These are phyloP conservation scores for Tremellales sp. DNA, from an alignment of 1,284 basidiomycete species.

Conservation along the genomic window DNA sequence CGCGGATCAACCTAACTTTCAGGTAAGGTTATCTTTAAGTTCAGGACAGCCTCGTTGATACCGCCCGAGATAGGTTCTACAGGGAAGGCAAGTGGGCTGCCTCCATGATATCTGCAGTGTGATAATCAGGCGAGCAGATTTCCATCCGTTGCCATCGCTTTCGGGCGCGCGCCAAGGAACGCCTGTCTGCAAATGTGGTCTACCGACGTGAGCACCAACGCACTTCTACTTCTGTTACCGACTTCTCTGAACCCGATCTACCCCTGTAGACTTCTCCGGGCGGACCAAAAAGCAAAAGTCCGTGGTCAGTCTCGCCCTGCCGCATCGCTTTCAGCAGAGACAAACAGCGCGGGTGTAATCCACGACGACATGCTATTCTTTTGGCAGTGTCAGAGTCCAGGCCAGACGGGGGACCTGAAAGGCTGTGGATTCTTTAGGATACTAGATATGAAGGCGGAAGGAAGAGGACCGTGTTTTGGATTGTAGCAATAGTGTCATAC, in stretches of 20 bases:
- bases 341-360: conserved; percentile 6
- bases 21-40: conserved; percentile 44
- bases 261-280: conserved; percentile 39
- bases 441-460: conserved; percentile 71
- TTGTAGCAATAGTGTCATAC: too few species aligned
- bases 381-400: conserved; percentile 81
- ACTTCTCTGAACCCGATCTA: not conserved
- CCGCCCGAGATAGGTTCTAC: conserved; percentile 25
- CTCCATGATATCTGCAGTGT: not conserved
- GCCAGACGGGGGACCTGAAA: conserved; percentile 71
- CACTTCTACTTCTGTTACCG: not conserved
- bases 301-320: conserved; percentile 20
- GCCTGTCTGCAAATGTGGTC: conserved; percentile 67
- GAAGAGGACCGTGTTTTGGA: conserved; percentile 52
- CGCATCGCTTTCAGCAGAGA: conserved; percentile 5
- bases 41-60: too few species aligned
- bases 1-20: conserved; percentile 84
- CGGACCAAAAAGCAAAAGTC: conserved; percentile 49
- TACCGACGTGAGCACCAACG: conserved; percentile 56
- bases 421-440: conserved; percentile 77
- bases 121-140: conserved; percentile 63
- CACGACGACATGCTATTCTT: conserved; percentile 60
- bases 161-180: conserved; percentile 41
- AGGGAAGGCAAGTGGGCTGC: conserved; percentile 26
- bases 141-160: conserved; percentile 55